A percentile compares a stretch with the other conserved stretches of the same genome.
Evolutionary conservation across 1,284 basidiomycete species (phyloP).

Genomic region (Coniophora puteana): DNA sequence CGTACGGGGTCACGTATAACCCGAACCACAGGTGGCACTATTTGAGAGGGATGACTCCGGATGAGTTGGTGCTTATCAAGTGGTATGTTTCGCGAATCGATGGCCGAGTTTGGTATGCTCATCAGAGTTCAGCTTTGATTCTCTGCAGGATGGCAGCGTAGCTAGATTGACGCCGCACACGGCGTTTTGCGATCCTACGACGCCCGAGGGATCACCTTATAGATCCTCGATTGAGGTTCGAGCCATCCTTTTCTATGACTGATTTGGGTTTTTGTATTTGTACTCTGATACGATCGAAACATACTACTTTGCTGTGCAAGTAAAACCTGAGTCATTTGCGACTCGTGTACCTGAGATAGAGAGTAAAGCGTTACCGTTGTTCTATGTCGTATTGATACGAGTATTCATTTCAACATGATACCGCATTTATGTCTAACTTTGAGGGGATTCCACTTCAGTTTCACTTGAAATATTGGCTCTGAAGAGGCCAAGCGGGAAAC

Average conservation of each 20-base stretch:
- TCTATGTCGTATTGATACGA: too few species aligned
- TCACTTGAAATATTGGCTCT: too few species aligned
- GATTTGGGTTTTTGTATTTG: too few species aligned
- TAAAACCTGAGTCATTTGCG: too few species aligned
- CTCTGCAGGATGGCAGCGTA: slow-evolving; percentile 45
- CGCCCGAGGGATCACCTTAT: slow-evolving; percentile 44
- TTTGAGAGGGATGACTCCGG: slow-evolving; percentile 54
- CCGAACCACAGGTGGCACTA: slow-evolving; percentile 64
- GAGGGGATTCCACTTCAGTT: too few species aligned
- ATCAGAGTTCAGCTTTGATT: slow-evolving; percentile 42
- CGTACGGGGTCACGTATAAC: slow-evolving; percentile 49
- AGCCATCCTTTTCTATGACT: slow-evolving; percentile 59
- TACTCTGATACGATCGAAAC: too few species aligned
- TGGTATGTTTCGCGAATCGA: slow-evolving; percentile 43
- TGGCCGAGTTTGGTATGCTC: slow-evolving; percentile 3
- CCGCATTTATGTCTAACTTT: too few species aligned
- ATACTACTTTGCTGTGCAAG: too few species aligned
- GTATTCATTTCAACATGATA: too few species aligned
- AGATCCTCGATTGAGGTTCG: slow-evolving; percentile 60
- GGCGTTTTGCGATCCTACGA: slow-evolving; percentile 52
- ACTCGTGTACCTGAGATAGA: too few species aligned
- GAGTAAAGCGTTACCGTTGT: too few species aligned
- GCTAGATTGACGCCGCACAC: slow-evolving; percentile 57
- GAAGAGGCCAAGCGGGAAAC: too few species aligned
- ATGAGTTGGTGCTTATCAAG: slow-evolving; percentile 65